Base-by-base conservation (phyloP, 2,329 filamentous ascomycete species). In the Trichophyton mentagrophytes region DNA sequence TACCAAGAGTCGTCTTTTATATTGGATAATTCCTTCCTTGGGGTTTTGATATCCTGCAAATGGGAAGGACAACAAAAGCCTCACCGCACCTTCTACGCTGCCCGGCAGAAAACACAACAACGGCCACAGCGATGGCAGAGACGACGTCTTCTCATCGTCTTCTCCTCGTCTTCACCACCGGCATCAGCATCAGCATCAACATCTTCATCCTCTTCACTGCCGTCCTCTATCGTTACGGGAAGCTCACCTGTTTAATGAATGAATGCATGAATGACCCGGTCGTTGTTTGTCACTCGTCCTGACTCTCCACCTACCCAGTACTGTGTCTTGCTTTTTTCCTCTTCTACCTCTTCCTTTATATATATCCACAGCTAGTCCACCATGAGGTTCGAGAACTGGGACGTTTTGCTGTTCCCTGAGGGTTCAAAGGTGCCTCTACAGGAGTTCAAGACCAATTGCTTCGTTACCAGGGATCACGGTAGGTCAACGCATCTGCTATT, bases 351-450 rank as follows among this genome's bases (percentile, higher is more conserved):
- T 56, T 36, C 46, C 11, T 13, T 22, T 42, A 17, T 25, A 57
- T 22, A 56, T 17, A 22, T 22, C 15, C 22, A 42, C 36, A 15
- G 11, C 30, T 17, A 38, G 27, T 13, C 30, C 46, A 42, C 67
- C 64, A 95, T 95, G 90, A 85, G 89, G 62, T 95, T 87, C 78
- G 82, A 89, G 67, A 85, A 89, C 68, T 95, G 89, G 90, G 90
- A 95, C 68, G 82, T 93, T 60, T 82, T 95, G 49, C 78, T 95
- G 63, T 95, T 95, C 70, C 86, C 88, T 0, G 76, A 77, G 72
- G 80, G 81, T 63, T 84, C 80, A 66, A 85, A 84, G 67, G 75
- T 87, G 11, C 90, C 90, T 0, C 73, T 91, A 60, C 88, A 89
- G 72, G 90, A 95, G 73, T 95, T 93, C 79, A 86, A 85, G 69